Evolutionary conservation across 805 yeast species (phyloP), one percentile per base, ranked within the genome.

Genomic region (Cyberlindnera galapagoensis): DNA sequence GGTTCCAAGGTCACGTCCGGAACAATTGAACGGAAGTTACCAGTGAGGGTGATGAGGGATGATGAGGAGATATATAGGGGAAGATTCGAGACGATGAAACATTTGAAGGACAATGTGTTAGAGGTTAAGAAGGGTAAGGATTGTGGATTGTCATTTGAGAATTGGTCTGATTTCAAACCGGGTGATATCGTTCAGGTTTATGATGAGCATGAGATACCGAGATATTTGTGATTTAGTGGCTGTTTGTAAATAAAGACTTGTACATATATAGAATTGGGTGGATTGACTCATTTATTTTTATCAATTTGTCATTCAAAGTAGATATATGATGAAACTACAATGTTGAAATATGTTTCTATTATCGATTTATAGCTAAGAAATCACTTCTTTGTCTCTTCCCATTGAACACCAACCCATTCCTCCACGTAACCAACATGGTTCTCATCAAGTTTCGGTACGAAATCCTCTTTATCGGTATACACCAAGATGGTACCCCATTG

Each of bases 401-500:
- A 85, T 54, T 85, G 95, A 9, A 84, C 90, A 21, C 83, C 90
- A 30, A 76, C 77, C 72, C 74, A 78, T 56, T 85, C 95, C 48
- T 79, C 81, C 1, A 76, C 71, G 47, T 84, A 85, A 0, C 85
- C 95, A n/a, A 84, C 87, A 25, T 74, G 71, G 35, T 74, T 63
- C 7, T 60, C 69, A 40, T 81, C 87, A 27, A 75, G 57, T 17
- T 54, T 40, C 9, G 86, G 79, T 11, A 65, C 57, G 39, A 62
- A 74, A 51, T 84, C 94, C 42, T 74, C 78, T 7, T 59, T 57
- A 44, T 84, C 87, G 0, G 96, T 84, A 25, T 78, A 83, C 2
- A 90, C 82, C 17, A 85, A 61, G 19, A 92, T 82, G 0, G 97
- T 83, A 2, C 97, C 97, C 98, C 98, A 92, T 41, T 90, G 94